Evolutionary conservation across 1,139 yeast genomes (phyloP).

Genomic region (Yamadazyma conglobata): DNA sequence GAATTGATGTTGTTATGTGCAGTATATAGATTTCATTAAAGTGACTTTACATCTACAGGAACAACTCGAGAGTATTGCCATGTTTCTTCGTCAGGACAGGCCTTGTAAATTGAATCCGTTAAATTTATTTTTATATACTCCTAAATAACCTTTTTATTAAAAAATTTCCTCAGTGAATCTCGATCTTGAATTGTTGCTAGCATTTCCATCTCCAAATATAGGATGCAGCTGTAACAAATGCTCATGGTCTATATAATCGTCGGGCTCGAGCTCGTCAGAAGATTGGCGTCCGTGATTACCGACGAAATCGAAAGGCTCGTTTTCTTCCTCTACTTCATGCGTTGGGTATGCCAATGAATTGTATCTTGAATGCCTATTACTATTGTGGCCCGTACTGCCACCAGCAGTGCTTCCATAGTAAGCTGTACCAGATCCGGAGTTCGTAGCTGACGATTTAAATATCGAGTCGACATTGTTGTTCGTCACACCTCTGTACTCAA

Average conservation of each 20-base stretch:
- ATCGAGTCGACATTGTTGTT: slow-evolving; percentile 44
- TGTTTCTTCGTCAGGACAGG: no score
- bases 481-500: slow-evolving; percentile 46
- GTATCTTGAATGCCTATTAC: slow-evolving; percentile 13
- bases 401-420: slow-evolving; percentile 13
- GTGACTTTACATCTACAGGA: no score
- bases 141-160: background rate
- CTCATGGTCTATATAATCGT: slow-evolving; percentile 8
- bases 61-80: no score
- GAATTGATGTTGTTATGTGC: no score
- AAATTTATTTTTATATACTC: background rate
- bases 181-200: slow-evolving; percentile 22
- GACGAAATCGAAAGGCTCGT: slow-evolving; percentile 15
- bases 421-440: slow-evolving; percentile 21
- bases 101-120: no score
- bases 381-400: slow-evolving; percentile 15
- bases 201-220: slow-evolving; percentile 17
- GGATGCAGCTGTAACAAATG: slow-evolving; percentile 13
- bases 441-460: slow-evolving; percentile 27
- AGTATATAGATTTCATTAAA: no score
- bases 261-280: slow-evolving; percentile 13
- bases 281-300: slow-evolving; percentile 7
- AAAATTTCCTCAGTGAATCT: slow-evolving; percentile 24
- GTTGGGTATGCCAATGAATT: slow-evolving; percentile 12
- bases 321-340: slow-evolving; percentile 13